These are phyloP conservation scores for Neofusicoccum sp. DNA, from an alignment of 2,329 filamentous ascomycete genomes.

Conservation along the genomic window DNA sequence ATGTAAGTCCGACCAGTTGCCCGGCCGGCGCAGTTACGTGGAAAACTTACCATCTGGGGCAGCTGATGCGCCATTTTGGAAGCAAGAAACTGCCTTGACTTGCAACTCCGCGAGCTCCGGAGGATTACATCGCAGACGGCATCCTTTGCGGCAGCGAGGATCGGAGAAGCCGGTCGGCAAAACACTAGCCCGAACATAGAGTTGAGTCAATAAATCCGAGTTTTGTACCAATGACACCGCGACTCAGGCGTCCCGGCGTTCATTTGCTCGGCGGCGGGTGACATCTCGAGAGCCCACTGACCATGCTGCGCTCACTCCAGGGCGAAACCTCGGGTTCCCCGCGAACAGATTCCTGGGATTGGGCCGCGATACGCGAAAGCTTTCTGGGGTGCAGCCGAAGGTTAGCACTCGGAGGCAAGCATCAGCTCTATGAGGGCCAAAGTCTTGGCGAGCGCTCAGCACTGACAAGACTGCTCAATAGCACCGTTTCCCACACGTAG, in stretches of 20 bases:
- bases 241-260: not conserved
- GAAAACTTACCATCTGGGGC: not conserved
- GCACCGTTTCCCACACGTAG: not conserved
- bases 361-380: not conserved
- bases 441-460: not conserved
- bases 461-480: not conserved
- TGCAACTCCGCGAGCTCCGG: not conserved
- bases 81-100: not conserved
- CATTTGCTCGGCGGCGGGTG: not conserved
- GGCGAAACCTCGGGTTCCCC: slow-evolving; percentile 10
- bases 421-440: not conserved
- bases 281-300: slow-evolving; percentile 13
- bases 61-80: slow-evolving; percentile 1
- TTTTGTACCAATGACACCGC: not conserved
- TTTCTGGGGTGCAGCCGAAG: slow-evolving; percentile 2
- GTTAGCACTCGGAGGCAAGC: not conserved
- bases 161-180: not conserved
- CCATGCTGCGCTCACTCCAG: not conserved
- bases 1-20: not conserved
- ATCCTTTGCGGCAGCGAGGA: not conserved
- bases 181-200: not conserved
- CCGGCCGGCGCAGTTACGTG: slow-evolving; percentile 1
- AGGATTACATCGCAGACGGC: not conserved
- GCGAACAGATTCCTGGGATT: not conserved
- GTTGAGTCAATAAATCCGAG: slow-evolving; percentile 2